Evolutionary conservation across 2,329 filamentous ascomycete genomes (phyloP), one percentile per base, ranked within the genome.

Genomic region (Colletotrichum scovillei): DNA sequence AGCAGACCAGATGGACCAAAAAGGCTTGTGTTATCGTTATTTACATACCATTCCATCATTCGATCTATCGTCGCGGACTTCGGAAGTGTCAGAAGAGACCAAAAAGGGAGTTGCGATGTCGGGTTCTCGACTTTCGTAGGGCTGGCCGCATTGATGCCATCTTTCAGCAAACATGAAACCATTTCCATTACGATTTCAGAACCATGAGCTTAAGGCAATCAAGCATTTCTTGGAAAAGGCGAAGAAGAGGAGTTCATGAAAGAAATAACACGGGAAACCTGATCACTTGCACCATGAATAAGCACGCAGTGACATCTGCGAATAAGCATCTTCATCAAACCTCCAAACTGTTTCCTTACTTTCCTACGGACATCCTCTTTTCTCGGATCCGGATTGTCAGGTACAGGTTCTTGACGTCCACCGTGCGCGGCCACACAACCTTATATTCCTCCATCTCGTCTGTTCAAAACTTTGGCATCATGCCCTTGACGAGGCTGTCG

Each of bases 161-260:
- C 46, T 64, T 71, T 71, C 60, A 71, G 56, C 62, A 60, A 55
- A 66, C 62, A 52, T 73, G 71, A 73, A 73, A 73, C 71, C 7
- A 49, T 56, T 63, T 19, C 32, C 67, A 71, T 38, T 19, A 52
- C 22, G 67, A 52, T 38, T 32, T 35, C 26, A 28, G 60, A 64
- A 73, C 67, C 67, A 55, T 55, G 72, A 72, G 68, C 52, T 76
- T 70, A 75, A 78, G 76, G 76, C 75, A 77, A 78, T 76, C 76
- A 78, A 78, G 77, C 76, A 73, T 78, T 77, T 67, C 56, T 55
- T 32, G 66, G 67, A 74, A 66, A 62, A 69, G 58, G 65, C 28
- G 69, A 67, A 66, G 70, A 24, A 64, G 52, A 42, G 72, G 69
- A 24, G 49, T 42, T 63, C 63, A 60, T 57, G 28, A 60, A 22